Base-by-base conservation (phyloP, 495 filamentous ascomycete species). In the Saxispiralis lemnorum region DNA sequence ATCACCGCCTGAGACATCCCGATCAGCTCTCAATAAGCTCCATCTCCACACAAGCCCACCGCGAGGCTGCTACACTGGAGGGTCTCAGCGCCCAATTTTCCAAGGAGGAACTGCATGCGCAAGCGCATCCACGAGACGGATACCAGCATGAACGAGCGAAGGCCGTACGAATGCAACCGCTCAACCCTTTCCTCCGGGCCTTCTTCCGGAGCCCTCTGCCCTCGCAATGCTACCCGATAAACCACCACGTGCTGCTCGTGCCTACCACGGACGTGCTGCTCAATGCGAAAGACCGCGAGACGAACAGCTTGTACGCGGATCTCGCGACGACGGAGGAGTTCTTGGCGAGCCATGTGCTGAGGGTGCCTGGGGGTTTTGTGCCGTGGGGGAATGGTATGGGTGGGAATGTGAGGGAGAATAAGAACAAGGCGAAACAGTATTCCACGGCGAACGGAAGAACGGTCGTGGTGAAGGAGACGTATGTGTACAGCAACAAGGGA, bases 141-240 rank as follows among this genome's bases (percentile, higher is more conserved):
- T 24, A 40, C 12, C 40, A 43, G 40, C 19, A 43, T 43, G 40
- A 43, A 35, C n/a, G 40, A n/a, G 31, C 13, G 14, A 7, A 43
- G 33, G n/a, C 31, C 15, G 40, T 30, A 17, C 40, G 40, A 14
- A 43, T 43, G 40, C 40, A 15, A 5, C 84, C 89, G 67, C 76
- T 96, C 78, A 99, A 96, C 65, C 89, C 92, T 59, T 94, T 93
- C 64, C 73, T 99, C 58, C 78, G 82, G 69, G 83, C 92, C 68
- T 95, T 96, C 80, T 93, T 94, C 72, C 82, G 84, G 67, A 95
- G 83, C 71, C 73, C 82, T 59, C 72, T 94, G 54, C 85, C 83
- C 44, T 67, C 81, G 59, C 92, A 95, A 76, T 96, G 92, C 70
- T 72, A 79, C 55, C 89, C 88, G 38, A 72, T 86, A 45, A 79